phyloP scores from a whole-genome alignment of 1,284 basidiomycete species.

The Leccinum laetum region DNA sequence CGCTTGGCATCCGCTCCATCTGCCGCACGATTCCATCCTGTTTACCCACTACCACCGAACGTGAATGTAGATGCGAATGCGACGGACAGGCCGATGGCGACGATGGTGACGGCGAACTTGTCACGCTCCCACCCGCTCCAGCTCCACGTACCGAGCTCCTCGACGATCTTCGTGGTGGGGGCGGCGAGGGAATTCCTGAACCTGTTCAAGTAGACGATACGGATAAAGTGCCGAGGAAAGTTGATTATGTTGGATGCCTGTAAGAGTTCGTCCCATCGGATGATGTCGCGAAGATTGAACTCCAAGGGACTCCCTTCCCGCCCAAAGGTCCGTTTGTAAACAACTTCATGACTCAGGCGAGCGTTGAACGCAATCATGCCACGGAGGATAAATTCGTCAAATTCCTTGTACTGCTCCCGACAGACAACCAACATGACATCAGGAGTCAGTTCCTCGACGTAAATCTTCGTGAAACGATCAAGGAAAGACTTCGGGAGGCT shows the following conservation, averaged over 20 bases:
- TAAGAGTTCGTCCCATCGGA: conserved; percentile 84
- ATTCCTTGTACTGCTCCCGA: conserved; percentile 69
- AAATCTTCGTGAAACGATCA: conserved; percentile 98
- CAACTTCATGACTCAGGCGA: conserved; percentile 71
- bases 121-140: conserved; percentile 1
- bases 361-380: conserved; percentile 89
- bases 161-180: conserved; percentile 27
- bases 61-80: background rate
- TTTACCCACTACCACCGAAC: conserved; percentile 7
- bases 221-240: conserved; percentile 48
- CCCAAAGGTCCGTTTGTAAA: conserved; percentile 70
- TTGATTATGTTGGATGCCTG: conserved; percentile 41
- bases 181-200: conserved; percentile 62
- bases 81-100: background rate
- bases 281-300: conserved; percentile 96
- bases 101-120: conserved; percentile 5
- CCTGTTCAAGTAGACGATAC: conserved; percentile 80
- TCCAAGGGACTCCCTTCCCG: conserved; percentile 95
- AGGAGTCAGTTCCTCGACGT: conserved; percentile 84
- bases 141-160: conserved; percentile 12
- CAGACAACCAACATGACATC: conserved; percentile 85
- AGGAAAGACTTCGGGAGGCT: conserved; percentile 97
- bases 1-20: conserved; percentile 25
- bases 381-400: conserved; percentile 54
- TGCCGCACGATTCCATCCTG: conserved; percentile 13